Percentiles rank a stretch among this genome's conserved stretches.
Evolutionary conservation across 2,329 filamentous ascomycete genomes (phyloP).

Genomic region (Stemphylium beticola): DNA sequence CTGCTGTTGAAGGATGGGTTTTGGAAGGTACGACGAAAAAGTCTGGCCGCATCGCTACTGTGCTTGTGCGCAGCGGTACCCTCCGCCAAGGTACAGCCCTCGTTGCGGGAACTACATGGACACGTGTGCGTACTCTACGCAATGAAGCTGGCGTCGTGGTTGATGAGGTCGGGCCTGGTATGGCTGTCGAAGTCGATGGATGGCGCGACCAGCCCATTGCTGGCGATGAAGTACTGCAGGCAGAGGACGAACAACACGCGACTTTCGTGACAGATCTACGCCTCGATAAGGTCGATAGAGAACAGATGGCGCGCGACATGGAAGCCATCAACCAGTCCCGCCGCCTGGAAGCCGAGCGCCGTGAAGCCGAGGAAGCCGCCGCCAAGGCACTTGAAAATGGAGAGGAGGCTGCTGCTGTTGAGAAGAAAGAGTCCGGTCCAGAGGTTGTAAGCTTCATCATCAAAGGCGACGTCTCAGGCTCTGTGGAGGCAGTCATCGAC

Average conservation of each 20-base stretch:
- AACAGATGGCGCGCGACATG: conserved; percentile 70
- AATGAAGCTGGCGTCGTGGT: conserved; percentile 83
- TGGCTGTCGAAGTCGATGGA: conserved; percentile 90
- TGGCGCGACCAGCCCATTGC: conserved; percentile 88
- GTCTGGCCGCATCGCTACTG: conserved; percentile 82
- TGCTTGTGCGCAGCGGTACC: conserved; percentile 87
- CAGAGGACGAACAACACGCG: conserved; percentile 76
- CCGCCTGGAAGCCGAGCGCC: conserved; percentile 63
- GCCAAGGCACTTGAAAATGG: conserved; percentile 35
- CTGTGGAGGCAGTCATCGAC: conserved; percentile 85
- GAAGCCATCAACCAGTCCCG: conserved; percentile 77
- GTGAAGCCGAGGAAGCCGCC: conserved; percentile 62
- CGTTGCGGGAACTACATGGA: conserved; percentile 87
- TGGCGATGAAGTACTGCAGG: conserved; percentile 86
- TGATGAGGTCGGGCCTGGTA: conserved; percentile 79
- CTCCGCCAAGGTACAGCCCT: conserved; percentile 80
- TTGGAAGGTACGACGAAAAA: conserved; percentile 89
- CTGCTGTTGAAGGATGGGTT: conserved; percentile 88
- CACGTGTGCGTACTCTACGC: conserved; percentile 79
- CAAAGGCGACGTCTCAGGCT: conserved; percentile 92
- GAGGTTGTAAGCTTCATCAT: conserved; percentile 78
- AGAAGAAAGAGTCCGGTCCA: conserved; percentile 54
- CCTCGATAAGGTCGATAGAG: conserved; percentile 71
- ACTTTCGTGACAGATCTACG: conserved; percentile 80
- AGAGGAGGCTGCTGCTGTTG: conserved; percentile 43